Evolutionary conservation across 1,139 yeast genomes (phyloP), one percentile per base, ranked within the genome.

Genomic region (Saccharomyces hybrid): DNA sequence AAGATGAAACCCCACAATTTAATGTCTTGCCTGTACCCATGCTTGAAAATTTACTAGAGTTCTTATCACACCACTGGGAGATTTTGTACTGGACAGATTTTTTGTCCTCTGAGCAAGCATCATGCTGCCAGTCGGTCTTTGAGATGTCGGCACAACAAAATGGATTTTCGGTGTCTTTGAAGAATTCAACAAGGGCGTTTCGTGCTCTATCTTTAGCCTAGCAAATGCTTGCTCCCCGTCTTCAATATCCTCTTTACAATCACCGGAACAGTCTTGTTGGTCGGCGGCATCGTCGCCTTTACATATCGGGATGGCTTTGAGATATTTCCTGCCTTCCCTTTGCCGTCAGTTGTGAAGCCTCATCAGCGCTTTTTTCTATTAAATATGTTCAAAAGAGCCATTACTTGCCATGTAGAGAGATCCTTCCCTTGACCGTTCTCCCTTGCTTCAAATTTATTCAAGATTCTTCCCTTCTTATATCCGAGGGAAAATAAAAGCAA

Each of bases 91-190:
- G 79, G 38, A 89, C 75, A 0, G 84, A 76, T 1, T 78, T 77
- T 27, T 71, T 57, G 2, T 73, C 79, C 50, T 80, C 85, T 8
- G 79, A 72, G 11, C 71, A 65, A 5, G 96, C 89, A 65, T 86
- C 86, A 59, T 82, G 95, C 5, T 72, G 74, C 98, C 99, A 93
- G 71, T 93, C 96, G 0, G 80, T 69, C 62, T n/a, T n/a, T 84
- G 83, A 12, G 95, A 95, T 0, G 97, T 89, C 1, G 96, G 84
- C 0, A 91, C 83, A 19, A 90, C 71, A 32, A 89, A 73, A 62
- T 91, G 97, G 24, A 86, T 66, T 5, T 83, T 85, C 56, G 82
- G 83, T 2, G 86, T 83, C 60, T 78, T 78, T 0, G 95, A 83
- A 2, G 90, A 76, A 55, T 86, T 83, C 81, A 87, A 89, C 41